Evolutionary conservation across 2,329 filamentous ascomycete species (phyloP).

Genomic region (Xylariales sp.): DNA sequence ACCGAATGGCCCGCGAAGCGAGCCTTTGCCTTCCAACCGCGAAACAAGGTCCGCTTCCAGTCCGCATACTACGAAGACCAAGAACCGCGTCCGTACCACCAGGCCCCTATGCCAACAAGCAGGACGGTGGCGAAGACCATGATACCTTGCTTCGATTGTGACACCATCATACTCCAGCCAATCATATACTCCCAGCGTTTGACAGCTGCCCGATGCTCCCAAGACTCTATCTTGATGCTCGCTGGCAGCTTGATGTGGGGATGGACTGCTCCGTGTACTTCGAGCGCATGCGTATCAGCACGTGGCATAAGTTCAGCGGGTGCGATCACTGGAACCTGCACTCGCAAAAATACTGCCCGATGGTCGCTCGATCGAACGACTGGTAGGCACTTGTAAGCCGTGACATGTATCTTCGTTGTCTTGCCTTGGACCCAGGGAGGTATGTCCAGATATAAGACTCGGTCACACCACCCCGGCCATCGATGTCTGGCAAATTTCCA

Average conservation of each 20-base stretch:
- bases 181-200: conserved; percentile 33
- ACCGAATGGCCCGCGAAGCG: no score
- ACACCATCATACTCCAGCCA: conserved; percentile 51
- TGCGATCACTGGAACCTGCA: conserved; percentile 57
- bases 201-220: conserved; percentile 39
- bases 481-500: conserved; percentile 79
- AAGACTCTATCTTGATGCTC: conserved; percentile 50
- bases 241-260: conserved; percentile 37
- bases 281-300: conserved; percentile 11
- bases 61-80: no score
- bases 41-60: no score
- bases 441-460: conserved; percentile 71
- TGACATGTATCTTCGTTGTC: conserved; percentile 40
- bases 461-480: conserved; percentile 91
- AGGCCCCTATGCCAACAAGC: conserved; percentile 36
- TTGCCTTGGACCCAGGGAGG: conserved; percentile 43
- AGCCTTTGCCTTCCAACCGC: no score
- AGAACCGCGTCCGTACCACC: conserved; percentile 37
- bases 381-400: conserved; percentile 70
- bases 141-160: conserved; percentile 48
- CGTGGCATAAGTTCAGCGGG: conserved; percentile 34
- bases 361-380: conserved; percentile 84
- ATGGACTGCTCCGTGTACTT: conserved; percentile 12
- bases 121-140: conserved; percentile 39
- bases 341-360: conserved; percentile 71